phyloP scores from a whole-genome alignment of 768 basidiomycete genomes.

The Tricholoma hemisulphureum region DNA sequence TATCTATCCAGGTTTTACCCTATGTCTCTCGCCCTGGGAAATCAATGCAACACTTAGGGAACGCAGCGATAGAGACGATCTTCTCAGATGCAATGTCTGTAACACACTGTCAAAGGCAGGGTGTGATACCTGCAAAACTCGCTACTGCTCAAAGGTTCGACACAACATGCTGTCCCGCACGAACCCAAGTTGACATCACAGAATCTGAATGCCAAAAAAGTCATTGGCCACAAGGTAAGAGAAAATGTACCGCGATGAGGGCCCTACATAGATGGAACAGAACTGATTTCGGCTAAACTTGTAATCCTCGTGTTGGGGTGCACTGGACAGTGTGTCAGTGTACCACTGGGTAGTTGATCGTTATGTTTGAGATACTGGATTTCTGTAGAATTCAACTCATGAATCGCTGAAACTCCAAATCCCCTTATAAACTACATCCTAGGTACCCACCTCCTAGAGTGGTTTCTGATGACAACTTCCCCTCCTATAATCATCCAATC shows the following conservation, averaged over 20 bases:
- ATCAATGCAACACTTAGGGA: constrained; percentile 16
- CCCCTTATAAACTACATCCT: too few relatives aligned
- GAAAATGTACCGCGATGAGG: constrained; percentile 11
- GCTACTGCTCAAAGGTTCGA: neutral
- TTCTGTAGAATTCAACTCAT: too few relatives aligned
- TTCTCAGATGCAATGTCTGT: neutral
- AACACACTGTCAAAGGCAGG: neutral
- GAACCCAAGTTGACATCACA: neutral
- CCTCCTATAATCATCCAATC: too few relatives aligned
- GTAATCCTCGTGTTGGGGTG: too few relatives aligned
- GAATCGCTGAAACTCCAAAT: too few relatives aligned
- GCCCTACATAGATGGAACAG: constrained; percentile 20
- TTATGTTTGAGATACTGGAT: too few relatives aligned
- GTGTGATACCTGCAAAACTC: neutral
- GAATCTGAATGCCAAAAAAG: constrained; percentile 13
- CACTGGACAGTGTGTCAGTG: too few relatives aligned
- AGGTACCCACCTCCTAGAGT: too few relatives aligned
- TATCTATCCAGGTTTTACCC: neutral
- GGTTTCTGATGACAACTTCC: too few relatives aligned
- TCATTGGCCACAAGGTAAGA: constrained; percentile 19
- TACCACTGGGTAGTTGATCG: too few relatives aligned
- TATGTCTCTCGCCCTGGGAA: constrained; percentile 3
- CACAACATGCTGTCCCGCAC: neutral
- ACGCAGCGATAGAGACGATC: neutral
- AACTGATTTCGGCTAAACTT: constrained; percentile 23